phyloP scores from a whole-genome alignment of 2,329 filamentous ascomycete species.

The Pseudofabraea citricarpa region DNA sequence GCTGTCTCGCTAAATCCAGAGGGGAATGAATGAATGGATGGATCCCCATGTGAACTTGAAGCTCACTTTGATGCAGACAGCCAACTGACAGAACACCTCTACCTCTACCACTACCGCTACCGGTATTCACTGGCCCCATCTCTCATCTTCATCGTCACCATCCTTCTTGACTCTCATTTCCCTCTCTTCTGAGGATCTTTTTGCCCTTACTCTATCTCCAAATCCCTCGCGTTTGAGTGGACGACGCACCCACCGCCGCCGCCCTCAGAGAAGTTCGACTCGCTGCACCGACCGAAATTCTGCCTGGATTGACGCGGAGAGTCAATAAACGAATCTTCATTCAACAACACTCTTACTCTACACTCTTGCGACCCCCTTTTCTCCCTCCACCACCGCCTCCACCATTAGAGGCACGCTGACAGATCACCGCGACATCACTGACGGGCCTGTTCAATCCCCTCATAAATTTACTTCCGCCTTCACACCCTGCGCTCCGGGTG shows the following conservation, averaged over 20 bases:
- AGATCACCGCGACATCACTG: background rate
- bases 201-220: no score
- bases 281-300: background rate
- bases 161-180: no score
- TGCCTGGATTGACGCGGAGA: constrained; percentile 7
- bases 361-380: constrained; percentile 8
- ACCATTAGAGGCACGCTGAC: constrained; percentile 2
- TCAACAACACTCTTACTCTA: constrained; percentile 4
- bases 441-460: background rate
- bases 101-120: no score
- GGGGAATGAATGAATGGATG: no score
- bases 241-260: background rate
- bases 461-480: constrained; percentile 5
- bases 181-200: no score
- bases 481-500: constrained; percentile 18
- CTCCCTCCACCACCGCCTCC: constrained; percentile 3
- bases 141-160: no score
- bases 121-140: no score
- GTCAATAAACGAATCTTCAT: constrained; percentile 1
- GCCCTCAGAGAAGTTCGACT: background rate
- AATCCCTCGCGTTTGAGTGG: no score
- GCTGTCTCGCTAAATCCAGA: no score
- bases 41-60: background rate
- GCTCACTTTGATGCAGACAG: background rate
- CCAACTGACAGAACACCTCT: no score